A percentile compares a stretch with the other conserved stretches of the same genome.
These are phyloP conservation scores for Butyriboletus loyo DNA, from an alignment of 768 basidiomycete genomes.

Conservation along the genomic window DNA sequence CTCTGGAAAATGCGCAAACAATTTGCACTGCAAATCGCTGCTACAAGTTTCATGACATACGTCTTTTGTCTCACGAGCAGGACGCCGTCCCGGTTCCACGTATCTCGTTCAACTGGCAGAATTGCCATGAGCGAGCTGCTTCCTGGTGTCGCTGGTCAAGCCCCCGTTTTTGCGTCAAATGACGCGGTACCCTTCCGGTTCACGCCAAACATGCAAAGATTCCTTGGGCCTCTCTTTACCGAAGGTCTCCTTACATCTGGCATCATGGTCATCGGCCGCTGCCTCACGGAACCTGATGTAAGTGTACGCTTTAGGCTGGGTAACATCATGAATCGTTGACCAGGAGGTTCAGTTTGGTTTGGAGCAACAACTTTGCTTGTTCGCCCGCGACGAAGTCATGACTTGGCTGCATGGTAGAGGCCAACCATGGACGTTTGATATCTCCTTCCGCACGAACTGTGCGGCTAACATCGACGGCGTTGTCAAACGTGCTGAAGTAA, in stretches of 20 bases:
- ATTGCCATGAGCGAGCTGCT: constrained; percentile 92
- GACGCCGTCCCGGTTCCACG: constrained; percentile 77
- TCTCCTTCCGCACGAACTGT: constrained; percentile 54
- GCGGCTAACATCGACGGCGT: constrained; percentile 64
- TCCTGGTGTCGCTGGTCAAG: constrained; percentile 54
- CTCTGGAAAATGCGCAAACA: constrained; percentile 98
- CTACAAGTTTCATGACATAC: constrained; percentile 90
- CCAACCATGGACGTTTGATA: constrained; percentile 56
- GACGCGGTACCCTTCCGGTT: constrained; percentile 96
- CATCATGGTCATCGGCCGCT: constrained; percentile 88
- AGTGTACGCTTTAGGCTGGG: constrained; percentile 12
- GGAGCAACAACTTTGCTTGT: constrained; percentile 87
- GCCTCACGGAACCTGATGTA: constrained; percentile 90
- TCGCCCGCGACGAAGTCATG: constrained; percentile 89
- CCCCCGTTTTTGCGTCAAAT: constrained; percentile 68
- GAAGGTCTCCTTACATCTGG: constrained; percentile 87
- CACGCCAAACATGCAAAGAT: constrained; percentile 93
- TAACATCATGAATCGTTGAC: neutral
- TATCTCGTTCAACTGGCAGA: constrained; percentile 86
- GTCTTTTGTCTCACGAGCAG: constrained; percentile 81
- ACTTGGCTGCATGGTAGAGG: constrained; percentile 64
- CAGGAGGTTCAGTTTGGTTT: constrained; percentile 67
- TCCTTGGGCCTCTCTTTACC: constrained; percentile 83
- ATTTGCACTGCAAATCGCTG: constrained; percentile 86
- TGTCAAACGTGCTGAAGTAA: constrained; percentile 74